Base-by-base conservation (phyloP, 805 yeast genomes). In the Saccharomyces mikatae region DNA sequence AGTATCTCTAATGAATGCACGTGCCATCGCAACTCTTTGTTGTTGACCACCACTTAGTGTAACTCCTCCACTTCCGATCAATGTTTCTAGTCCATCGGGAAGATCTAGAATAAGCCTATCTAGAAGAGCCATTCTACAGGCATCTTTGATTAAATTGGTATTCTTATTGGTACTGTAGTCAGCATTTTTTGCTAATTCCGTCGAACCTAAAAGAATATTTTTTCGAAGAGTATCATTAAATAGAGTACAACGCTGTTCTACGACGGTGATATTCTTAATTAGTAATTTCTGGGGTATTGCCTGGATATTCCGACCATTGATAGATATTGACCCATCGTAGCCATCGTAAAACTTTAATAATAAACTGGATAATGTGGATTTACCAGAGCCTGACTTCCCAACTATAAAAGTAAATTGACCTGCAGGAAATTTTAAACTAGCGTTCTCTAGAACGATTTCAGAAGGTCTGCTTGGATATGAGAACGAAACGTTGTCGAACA, bases 351-450 rank as follows among this genome's bases (percentile, higher is more conserved):
- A 76, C 28, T 79, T 79, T 53, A 86, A 66, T 0, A 94, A 61
- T 1, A 94, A 66, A 41, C 78, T 78, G 0, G 86, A 79, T 1
- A 94, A 57, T 0, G 98, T 86, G 0, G 98, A 92, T 67, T 94
- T 94, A 0, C 99, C 99, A 0, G 91, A 84, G 0, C 99, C 99
- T 0, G 97, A 90, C 56, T 78, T 76, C 0, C 99, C 99, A 46
- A 94, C 80, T 3, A 94, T 69, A 61, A 81, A 92, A 1, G 84
- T 81, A 6, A 80, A 64, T 31, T 71, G 59, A 0, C 79, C 76
- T 0, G 79, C 67, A 1, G 73, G 68, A 36, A 90, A 71, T 1
- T 60, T 59, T 27, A 86, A 54, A n/a, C 68, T 63, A 0, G 86
- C 72, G 49, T 77, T 61, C 0, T 76, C 68, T 14, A 94, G 65